A percentile compares a stretch with the other conserved stretches of the same genome.
Conservation (phyloP, 2,329 filamentous ascomycete species). For the Sphaerulina vaccinii region DNA sequence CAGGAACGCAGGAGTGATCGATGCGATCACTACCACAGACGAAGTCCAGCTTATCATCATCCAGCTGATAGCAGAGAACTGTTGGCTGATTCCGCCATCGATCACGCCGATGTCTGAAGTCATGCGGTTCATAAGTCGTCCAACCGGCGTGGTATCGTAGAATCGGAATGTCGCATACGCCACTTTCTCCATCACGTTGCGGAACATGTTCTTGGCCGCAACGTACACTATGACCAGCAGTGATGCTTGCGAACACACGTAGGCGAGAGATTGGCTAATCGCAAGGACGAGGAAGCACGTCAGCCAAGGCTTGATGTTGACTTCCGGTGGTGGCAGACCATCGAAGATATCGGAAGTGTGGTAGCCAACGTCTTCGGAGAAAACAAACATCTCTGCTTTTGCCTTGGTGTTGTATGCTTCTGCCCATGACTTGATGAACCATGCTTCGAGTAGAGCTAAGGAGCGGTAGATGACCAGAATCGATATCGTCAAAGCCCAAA, state of each 20-base stretch:
- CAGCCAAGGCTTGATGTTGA: slow-evolving; percentile 73
- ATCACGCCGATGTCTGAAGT: slow-evolving; percentile 88
- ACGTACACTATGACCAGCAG: slow-evolving; percentile 76
- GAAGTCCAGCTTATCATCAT: slow-evolving; percentile 69
- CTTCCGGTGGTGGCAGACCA: slow-evolving; percentile 63
- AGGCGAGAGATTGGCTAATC: slow-evolving; percentile 57
- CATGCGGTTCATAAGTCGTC: slow-evolving; percentile 86
- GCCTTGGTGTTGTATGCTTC: slow-evolving; percentile 61
- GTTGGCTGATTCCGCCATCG: slow-evolving; percentile 77
- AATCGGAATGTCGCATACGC: slow-evolving; percentile 82
- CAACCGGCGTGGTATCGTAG: slow-evolving; percentile 86
- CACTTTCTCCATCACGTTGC: slow-evolving; percentile 68
- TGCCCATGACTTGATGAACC: slow-evolving; percentile 86
- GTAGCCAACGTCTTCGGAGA: slow-evolving; percentile 17
- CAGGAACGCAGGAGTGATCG: slow-evolving; percentile 75
- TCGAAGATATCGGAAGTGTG: slow-evolving; percentile 42
- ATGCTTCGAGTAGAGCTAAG: slow-evolving; percentile 65
- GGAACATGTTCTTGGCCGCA: slow-evolving; percentile 74
- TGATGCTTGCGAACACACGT: slow-evolving; percentile 62
- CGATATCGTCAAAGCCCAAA: slow-evolving; percentile 67
- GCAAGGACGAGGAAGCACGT: slow-evolving; percentile 68
- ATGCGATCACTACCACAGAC: slow-evolving; percentile 73
- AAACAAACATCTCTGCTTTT: slow-evolving; percentile 16
- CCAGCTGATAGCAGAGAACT: slow-evolving; percentile 70
- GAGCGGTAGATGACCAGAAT: slow-evolving; percentile 64